Percentiles rank a stretch among this genome's conserved stretches.
phyloP scores from a whole-genome alignment of 305 asterid genomes.

The Fraxinus albicans region DNA sequence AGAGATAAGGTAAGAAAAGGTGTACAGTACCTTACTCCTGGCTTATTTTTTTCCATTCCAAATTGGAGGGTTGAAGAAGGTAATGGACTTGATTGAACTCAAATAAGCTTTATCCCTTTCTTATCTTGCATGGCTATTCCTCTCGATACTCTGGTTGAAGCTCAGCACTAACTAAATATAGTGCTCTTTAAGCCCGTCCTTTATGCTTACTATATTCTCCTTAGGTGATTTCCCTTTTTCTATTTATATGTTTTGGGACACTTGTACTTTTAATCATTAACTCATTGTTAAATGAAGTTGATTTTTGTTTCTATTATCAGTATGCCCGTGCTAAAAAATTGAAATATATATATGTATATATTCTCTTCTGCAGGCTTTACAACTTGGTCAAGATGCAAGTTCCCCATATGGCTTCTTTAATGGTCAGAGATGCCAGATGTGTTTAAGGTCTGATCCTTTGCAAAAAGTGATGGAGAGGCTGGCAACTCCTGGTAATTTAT shows the following conservation, averaged over 20 bases:
- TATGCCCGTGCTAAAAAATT: not conserved
- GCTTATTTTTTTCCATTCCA: not conserved
- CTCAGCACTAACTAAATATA: not conserved
- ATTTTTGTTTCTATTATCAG: not conserved
- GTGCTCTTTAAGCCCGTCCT: not conserved
- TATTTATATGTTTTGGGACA: not conserved
- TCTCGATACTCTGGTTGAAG: not conserved
- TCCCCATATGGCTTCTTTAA: slow-evolving; percentile 46
- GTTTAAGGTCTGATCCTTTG: slow-evolving; percentile 64
- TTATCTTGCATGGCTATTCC: not conserved
- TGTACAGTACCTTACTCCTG: not conserved
- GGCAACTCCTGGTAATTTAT: slow-evolving; percentile 51
- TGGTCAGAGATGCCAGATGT: slow-evolving; percentile 72
- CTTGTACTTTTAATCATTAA: not conserved
- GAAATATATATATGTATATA: not conserved
- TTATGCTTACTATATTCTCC: not conserved
- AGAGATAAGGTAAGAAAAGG: not conserved
- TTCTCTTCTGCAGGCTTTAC: slow-evolving; percentile 46
- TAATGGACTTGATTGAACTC: not conserved
- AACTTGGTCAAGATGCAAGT: slow-evolving; percentile 61
- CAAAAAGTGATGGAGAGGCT: slow-evolving; percentile 73
- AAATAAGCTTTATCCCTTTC: not conserved
- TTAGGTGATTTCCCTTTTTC: not conserved
- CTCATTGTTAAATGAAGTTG: not conserved
- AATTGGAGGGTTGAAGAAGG: not conserved